Percentiles rank a stretch among this genome's conserved stretches.
Conservation (phyloP, 1,139 yeast species). For the Geotrichum bryndzae region DNA sequence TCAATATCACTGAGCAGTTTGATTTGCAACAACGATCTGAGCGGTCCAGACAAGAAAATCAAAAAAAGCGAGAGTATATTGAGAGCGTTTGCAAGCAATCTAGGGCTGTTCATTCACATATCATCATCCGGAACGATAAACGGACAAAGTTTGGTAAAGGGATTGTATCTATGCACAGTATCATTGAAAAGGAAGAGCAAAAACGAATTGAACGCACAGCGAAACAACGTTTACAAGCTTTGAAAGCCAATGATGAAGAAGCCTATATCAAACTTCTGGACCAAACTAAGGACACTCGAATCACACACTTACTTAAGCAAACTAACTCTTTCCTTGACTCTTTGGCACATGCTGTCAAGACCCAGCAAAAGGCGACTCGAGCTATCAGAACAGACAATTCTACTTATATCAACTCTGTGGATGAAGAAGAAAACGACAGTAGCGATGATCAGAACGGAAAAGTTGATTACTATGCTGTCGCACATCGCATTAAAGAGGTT, state of each 20-base stretch:
- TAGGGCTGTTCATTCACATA: neutral
- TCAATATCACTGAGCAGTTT: slow-evolving; percentile 53
- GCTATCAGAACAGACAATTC: slow-evolving; percentile 19
- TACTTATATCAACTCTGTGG: slow-evolving; percentile 24
- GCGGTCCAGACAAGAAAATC: slow-evolving; percentile 24
- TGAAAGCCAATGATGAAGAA: slow-evolving; percentile 94
- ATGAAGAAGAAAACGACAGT: slow-evolving; percentile 30
- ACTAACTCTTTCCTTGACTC: slow-evolving; percentile 88
- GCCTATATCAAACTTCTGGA: slow-evolving; percentile 91
- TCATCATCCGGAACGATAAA: slow-evolving; percentile 5
- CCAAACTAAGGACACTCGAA: slow-evolving; percentile 95
- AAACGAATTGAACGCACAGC: slow-evolving; percentile 85
- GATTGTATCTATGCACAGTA: slow-evolving; percentile 55
- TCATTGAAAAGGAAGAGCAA: slow-evolving; percentile 83
- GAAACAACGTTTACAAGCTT: slow-evolving; percentile 96
- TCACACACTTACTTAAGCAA: slow-evolving; percentile 87
- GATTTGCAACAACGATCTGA: slow-evolving; percentile 51
- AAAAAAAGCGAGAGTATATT: slow-evolving; percentile 9
- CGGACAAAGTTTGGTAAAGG: slow-evolving; percentile 34
- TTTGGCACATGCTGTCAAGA: slow-evolving; percentile 81
- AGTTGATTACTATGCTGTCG: slow-evolving; percentile 88
- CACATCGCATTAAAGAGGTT: slow-evolving; percentile 80
- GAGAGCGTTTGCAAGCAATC: slow-evolving; percentile 7
- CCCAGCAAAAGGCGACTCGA: slow-evolving; percentile 53
- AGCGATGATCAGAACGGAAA: slow-evolving; percentile 46